These are phyloP conservation scores for Auxenochlorella pyrenoidosa DNA, from an alignment of 139 green algal species.

Conservation along the genomic window DNA sequence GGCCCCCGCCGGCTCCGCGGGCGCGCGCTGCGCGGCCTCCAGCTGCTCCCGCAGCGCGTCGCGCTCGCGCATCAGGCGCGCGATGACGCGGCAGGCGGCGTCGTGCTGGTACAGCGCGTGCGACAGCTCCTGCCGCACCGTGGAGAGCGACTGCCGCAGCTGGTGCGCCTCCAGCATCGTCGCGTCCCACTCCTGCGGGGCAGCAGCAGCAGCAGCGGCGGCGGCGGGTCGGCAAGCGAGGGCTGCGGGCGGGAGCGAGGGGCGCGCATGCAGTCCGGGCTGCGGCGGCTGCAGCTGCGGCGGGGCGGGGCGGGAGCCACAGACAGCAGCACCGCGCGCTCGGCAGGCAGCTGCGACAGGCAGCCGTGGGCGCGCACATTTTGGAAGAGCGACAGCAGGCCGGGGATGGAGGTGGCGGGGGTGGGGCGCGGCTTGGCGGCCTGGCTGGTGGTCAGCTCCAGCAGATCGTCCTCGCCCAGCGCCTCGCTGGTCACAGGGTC, in stretches of 20 bases:
- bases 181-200: slow-evolving; percentile 90
- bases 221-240: too few species aligned
- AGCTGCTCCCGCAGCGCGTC: slow-evolving; percentile 61
- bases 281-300: too few species aligned
- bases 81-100: slow-evolving; percentile 73
- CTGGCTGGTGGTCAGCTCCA: slow-evolving; percentile 75
- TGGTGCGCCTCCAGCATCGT: slow-evolving; percentile 91
- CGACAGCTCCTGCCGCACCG: slow-evolving; percentile 83
- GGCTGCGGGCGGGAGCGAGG: too few species aligned
- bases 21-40: slow-evolving; percentile 25
- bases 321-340: too few species aligned
- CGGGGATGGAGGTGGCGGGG: slow-evolving; percentile 90
- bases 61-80: slow-evolving; percentile 69
- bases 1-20: slow-evolving; percentile 35
- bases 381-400: slow-evolving; percentile 92
- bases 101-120: slow-evolving; percentile 98
- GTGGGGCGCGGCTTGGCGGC: slow-evolving; percentile 84
- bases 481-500: slow-evolving; percentile 86
- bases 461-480: slow-evolving; percentile 83
- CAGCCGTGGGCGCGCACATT: too few species aligned
- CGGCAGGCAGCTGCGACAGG: not conserved
- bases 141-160: slow-evolving; percentile 81
- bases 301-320: too few species aligned
- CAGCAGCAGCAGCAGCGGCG: too few species aligned
- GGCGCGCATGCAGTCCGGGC: too few species aligned